Percentiles rank a stretch among this genome's conserved stretches.
Evolutionary conservation across 352 stramenopile species (phyloP).

Genomic region (Globisporangium nodosum): DNA sequence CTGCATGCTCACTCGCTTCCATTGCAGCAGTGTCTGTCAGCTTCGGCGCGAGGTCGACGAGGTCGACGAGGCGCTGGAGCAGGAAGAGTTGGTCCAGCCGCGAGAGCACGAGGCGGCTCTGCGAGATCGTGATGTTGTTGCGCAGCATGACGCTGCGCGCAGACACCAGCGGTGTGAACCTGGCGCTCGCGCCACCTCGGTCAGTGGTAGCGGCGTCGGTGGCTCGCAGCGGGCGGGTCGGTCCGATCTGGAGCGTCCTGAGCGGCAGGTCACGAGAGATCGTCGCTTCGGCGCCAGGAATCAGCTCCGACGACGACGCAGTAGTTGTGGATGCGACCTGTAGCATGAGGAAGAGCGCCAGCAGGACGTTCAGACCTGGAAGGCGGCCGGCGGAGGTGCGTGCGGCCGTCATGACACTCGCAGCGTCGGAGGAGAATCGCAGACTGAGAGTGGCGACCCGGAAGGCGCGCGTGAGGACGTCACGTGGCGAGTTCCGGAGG

Average conservation of each 20-base stretch:
- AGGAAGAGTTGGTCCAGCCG: conserved; percentile 9
- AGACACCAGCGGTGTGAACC: background rate
- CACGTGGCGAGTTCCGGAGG: background rate
- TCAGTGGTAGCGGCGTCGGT: no score
- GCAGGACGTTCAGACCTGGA: background rate
- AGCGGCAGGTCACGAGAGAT: background rate
- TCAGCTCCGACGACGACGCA: background rate
- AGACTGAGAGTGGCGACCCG: background rate
- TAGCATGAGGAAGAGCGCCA: background rate
- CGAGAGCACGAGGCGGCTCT: conserved; percentile 13
- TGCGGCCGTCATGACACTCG: background rate
- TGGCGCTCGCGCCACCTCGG: background rate
- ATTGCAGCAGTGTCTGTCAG: background rate
- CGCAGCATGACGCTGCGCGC: conserved; percentile 3
- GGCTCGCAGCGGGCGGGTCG: background rate
- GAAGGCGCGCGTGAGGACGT: no score
- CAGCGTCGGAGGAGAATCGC: background rate
- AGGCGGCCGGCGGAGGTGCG: background rate
- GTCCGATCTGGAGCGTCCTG: background rate
- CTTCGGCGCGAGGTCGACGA: conserved; percentile 11
- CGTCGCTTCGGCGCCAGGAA: no score
- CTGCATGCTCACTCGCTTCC: background rate
- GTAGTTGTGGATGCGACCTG: background rate
- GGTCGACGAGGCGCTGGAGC: conserved; percentile 6
- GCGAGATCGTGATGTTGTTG: conserved; percentile 15